phyloP scores from a whole-genome alignment of 257 asterid genomes.

The Gardenia jasminoides region DNA sequence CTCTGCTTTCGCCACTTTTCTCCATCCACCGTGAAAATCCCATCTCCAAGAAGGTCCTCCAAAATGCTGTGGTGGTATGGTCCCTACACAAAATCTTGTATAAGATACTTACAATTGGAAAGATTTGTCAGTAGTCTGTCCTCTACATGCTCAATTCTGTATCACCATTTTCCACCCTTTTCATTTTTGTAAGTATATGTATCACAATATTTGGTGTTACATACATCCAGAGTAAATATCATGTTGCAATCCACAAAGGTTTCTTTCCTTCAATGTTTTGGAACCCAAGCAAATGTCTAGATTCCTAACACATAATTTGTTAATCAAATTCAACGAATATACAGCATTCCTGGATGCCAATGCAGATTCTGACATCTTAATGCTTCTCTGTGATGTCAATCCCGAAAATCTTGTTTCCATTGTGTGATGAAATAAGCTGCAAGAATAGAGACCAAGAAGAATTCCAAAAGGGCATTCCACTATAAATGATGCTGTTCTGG shows the following conservation, averaged over 20 bases:
- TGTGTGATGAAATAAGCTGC: neutral
- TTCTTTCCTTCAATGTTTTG: neutral
- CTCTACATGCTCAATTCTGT: neutral
- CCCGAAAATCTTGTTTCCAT: neutral
- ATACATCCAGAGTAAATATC: neutral
- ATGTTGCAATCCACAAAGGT: neutral
- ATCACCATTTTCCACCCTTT: neutral
- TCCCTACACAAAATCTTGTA: constrained; percentile 36
- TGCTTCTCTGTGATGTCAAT: neutral
- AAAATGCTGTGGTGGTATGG: constrained; percentile 44
- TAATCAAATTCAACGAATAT: neutral
- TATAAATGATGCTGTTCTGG: neutral
- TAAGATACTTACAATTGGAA: neutral
- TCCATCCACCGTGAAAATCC: constrained; percentile 63
- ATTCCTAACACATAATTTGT: neutral
- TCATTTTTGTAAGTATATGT: too few species aligned
- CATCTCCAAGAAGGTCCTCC: constrained; percentile 62
- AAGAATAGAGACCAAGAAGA: neutral
- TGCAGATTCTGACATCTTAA: neutral
- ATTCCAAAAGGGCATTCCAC: neutral
- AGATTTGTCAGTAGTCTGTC: neutral
- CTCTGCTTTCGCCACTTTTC: constrained; percentile 64
- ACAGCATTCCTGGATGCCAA: neutral
- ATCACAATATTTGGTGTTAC: too few species aligned
- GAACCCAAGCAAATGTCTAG: neutral